A percentile compares a stretch with the other conserved stretches of the same genome.
These are phyloP conservation scores for Wickerhamiella allomyrinae DNA, from an alignment of 805 yeast genomes.

Conservation along the genomic window DNA sequence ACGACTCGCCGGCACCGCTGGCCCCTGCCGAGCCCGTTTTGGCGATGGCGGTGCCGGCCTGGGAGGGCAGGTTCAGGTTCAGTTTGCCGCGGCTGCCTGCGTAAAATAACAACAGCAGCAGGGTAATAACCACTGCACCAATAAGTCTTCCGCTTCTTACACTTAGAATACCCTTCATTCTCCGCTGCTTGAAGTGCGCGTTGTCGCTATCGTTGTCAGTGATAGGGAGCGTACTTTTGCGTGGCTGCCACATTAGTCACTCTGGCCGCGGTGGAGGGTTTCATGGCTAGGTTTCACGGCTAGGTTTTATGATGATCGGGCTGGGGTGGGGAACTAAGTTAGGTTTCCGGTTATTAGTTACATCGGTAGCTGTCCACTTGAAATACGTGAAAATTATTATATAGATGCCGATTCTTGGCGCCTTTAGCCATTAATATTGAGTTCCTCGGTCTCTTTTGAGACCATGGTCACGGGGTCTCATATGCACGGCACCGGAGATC, in stretches of 20 bases:
- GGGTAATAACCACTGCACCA: conserved; percentile 6
- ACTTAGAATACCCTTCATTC: conserved; percentile 4
- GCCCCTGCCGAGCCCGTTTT: background rate
- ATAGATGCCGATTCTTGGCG: too few species aligned
- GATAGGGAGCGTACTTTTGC: conserved; percentile 6
- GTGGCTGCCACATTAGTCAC: conserved; percentile 8
- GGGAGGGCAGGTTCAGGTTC: background rate
- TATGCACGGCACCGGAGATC: too few species aligned
- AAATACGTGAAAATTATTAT: too few species aligned
- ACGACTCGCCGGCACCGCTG: background rate
- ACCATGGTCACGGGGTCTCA: too few species aligned
- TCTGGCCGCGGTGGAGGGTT: too few species aligned
- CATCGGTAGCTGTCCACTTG: too few species aligned
- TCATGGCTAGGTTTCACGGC: too few species aligned
- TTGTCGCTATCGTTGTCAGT: conserved; percentile 10
- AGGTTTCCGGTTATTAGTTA: too few species aligned
- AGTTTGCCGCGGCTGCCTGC: background rate
- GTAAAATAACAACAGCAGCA: conserved; percentile 6
- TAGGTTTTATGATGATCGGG: too few species aligned
- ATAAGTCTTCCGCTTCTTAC: conserved; percentile 8
- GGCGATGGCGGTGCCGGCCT: background rate
- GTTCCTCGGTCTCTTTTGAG: too few species aligned
- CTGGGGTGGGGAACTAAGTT: too few species aligned
- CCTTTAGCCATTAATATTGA: too few species aligned
- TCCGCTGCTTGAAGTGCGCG: conserved; percentile 7